Conservation (phyloP, 176 grass and related monocot genomes). For the Zea mays region DNA sequence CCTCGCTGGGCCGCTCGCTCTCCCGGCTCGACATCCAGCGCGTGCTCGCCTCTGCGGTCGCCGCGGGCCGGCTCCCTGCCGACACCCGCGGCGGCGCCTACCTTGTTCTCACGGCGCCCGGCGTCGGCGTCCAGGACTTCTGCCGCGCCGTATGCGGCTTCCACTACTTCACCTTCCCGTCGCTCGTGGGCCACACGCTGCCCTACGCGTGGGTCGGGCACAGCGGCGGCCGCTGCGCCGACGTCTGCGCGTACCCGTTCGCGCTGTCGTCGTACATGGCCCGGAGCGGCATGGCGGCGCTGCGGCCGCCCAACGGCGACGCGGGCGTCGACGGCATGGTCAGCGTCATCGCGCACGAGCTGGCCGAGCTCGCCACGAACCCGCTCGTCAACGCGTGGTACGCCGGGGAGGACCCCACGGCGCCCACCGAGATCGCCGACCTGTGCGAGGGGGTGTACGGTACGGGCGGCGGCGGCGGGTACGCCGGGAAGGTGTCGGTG, state of each 20-base stretch:
- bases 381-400: conserved; percentile 75
- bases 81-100: conserved; percentile 57
- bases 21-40: conserved; percentile 66
- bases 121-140: conserved; percentile 64
- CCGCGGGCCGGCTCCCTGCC: conserved; percentile 44
- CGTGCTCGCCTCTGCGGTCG: conserved; percentile 58
- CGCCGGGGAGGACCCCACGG: conserved; percentile 60
- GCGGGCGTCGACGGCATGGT: conserved; percentile 67
- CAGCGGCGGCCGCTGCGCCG: conserved; percentile 56
- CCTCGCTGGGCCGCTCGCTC: conserved; percentile 49
- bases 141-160: conserved; percentile 74
- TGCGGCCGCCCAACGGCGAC: conserved; percentile 60
- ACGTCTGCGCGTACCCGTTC: conserved; percentile 74
- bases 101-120: conserved; percentile 69
- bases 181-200: conserved; percentile 67
- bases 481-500: conserved; percentile 57
- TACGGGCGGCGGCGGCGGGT: conserved; percentile 62
- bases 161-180: conserved; percentile 84
- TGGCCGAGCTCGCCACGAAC: conserved; percentile 71
- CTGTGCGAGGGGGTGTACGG: conserved; percentile 78
- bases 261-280: conserved; percentile 49
- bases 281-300: conserved; percentile 37
- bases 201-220: conserved; percentile 77
- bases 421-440: conserved; percentile 75
- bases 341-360: conserved; percentile 74